Base-by-base conservation (phyloP, 495 filamentous ascomycete species). In the Mycothermus thermophilus region DNA sequence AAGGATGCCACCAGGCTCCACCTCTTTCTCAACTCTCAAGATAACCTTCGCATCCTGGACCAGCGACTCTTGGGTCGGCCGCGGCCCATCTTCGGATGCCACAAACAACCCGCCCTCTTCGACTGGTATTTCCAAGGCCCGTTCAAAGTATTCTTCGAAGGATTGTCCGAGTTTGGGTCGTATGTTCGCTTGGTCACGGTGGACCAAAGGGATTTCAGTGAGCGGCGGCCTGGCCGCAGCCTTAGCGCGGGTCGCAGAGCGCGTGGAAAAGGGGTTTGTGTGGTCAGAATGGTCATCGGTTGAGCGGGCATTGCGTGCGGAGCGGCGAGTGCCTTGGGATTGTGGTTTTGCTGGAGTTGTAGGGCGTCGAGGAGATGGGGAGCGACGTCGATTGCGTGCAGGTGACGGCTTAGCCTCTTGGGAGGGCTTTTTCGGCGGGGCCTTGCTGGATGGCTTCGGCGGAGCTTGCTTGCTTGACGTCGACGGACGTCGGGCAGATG, bases 1-100 rank as follows among this genome's bases (percentile, higher is more conserved):
- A 18, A 96, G 66, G 6, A 82, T 47, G 0, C 92, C 84, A 17
- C 82, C 83, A 17, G 77, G 73, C 47, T 80, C 63, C 6, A 69
- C 72, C 34, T 80, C 87, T 39, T 72, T 60, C 31, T 81, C 67
- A 3, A 95, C 67, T 17, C 71, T 72, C 30, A 66, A 39, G n/a
- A 77, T 65, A 16, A 66, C 40, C 6, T 51, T 44, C 0, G 69
- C 75, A 50, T 80, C 76, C 32, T 60, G 62, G 31, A 49, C 40
- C 6, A 66, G 57, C 43, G 59, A 52, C 33, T 71, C 65, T n/a
- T 64, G 52, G n/a, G 66, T 70, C 43, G 60, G 68, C 21, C 54
- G 51, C 0, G 60, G 56, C 2, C 58, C 64, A 50, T 82, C 74
- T 15, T 79, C 68, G 5, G 74, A 63, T 12, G 55, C 45, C 4